Conservation (phyloP, 2,329 filamentous ascomycete genomes). For the Venturiaceae sp. region DNA sequence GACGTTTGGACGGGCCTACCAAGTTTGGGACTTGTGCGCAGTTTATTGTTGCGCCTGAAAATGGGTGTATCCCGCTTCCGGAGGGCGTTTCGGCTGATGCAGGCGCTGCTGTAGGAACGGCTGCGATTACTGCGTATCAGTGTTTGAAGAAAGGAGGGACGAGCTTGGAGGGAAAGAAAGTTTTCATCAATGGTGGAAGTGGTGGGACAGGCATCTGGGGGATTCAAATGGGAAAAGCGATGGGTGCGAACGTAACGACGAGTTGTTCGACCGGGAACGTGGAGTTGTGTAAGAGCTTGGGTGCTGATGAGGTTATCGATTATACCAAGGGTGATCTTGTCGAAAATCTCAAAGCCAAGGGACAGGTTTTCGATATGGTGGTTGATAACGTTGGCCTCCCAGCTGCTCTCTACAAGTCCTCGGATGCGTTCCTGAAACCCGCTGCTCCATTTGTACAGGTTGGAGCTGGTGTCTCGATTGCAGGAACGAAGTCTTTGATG, state of each 20-base stretch:
- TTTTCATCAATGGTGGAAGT: constrained; percentile 8
- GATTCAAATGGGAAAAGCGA: constrained; percentile 53
- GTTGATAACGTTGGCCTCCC: constrained; percentile 50
- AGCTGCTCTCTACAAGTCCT: constrained; percentile 41
- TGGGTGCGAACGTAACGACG: constrained; percentile 49
- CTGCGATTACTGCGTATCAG: constrained; percentile 30
- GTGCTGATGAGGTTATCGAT: constrained; percentile 55
- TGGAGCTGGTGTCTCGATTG: constrained; percentile 2
- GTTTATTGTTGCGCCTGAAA: constrained; percentile 16
- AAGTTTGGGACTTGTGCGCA: constrained; percentile 27
- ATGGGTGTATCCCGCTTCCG: constrained; percentile 18
- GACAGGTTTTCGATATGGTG: constrained; percentile 40
- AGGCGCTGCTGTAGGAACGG: constrained; percentile 26
- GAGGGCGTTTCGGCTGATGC: constrained; percentile 21
- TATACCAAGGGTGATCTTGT: constrained; percentile 42
- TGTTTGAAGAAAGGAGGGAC: background rate
- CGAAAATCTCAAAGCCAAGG: constrained; percentile 35
- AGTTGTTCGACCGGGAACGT: constrained; percentile 50
- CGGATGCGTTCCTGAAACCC: constrained; percentile 39
- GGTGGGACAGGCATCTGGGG: constrained; percentile 52
- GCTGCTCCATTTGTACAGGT: constrained; percentile 37
- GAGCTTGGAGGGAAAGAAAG: background rate
- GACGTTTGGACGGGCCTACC: constrained; percentile 19
- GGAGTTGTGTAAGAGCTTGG: constrained; percentile 46
- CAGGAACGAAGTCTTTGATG: constrained; percentile 17